Evolutionary conservation across 768 basidiomycete genomes (phyloP).

Genomic region (Pleurotus platypus): DNA sequence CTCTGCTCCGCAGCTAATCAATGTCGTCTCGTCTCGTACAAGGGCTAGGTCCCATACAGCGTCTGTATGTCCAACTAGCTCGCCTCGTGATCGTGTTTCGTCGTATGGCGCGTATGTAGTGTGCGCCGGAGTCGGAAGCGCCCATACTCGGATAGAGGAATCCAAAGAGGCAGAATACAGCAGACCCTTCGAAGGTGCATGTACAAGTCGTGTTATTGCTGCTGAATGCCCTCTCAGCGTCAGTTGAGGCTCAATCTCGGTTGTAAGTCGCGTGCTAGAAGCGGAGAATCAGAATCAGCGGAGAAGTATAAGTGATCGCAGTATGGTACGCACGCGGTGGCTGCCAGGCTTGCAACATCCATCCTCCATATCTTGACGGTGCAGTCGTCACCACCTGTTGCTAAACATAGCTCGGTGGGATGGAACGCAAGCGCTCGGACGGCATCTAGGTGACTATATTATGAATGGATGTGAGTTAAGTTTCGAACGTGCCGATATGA

Average conservation of each 20-base stretch:
- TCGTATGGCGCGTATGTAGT: constrained; percentile 94
- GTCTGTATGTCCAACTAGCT: constrained; percentile 90
- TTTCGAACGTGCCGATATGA: constrained; percentile 7
- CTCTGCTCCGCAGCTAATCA: constrained; percentile 90
- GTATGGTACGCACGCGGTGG: constrained; percentile 61
- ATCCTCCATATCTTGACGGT: constrained; percentile 96
- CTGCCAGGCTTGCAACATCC: constrained; percentile 71
- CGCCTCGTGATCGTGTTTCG: constrained; percentile 67
- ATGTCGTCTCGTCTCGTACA: constrained; percentile 74
- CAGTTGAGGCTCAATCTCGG: constrained; percentile 89
- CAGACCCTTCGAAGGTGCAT: constrained; percentile 70
- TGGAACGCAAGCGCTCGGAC: constrained; percentile 91
- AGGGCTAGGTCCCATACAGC: constrained; percentile 95
- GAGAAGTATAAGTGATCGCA: constrained; percentile 12
- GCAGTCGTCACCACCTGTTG: constrained; percentile 93
- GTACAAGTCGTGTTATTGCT: constrained; percentile 81
- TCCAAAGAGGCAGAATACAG: constrained; percentile 93
- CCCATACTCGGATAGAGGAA: constrained; percentile 91
- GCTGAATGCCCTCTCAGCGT: constrained; percentile 93
- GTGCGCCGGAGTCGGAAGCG: constrained; percentile 68
- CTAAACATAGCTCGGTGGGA: constrained; percentile 78
- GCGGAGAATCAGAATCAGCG: constrained; percentile 10
- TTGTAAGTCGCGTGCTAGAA: constrained; percentile 61
- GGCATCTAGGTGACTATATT: constrained; percentile 82
- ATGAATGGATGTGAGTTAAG: constrained; percentile 15